Conservation (phyloP, 108 stramenopile genomes). For the Skeletonema grethae region DNA sequence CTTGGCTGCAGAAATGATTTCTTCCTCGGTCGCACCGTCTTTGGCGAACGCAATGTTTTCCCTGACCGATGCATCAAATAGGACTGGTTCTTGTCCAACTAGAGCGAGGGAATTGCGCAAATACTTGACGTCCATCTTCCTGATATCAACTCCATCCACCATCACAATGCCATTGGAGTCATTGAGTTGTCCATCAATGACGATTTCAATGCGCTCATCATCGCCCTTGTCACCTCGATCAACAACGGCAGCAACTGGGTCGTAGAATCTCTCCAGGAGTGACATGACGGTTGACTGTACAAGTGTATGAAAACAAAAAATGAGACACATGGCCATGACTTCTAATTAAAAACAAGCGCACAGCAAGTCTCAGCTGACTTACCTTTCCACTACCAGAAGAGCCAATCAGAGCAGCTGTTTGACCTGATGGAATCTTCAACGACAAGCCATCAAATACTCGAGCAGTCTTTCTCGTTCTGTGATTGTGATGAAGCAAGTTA, state of each 20-base stretch:
- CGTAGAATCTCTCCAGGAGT: slow-evolving; percentile 78
- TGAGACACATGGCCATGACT: too few relatives aligned
- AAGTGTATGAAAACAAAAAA: too few relatives aligned
- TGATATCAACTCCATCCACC: slow-evolving; percentile 30
- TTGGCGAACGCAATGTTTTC: slow-evolving; percentile 73
- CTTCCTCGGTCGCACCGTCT: slow-evolving; percentile 33
- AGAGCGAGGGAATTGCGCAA: slow-evolving; percentile 50
- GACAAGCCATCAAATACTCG: slow-evolving; percentile 59
- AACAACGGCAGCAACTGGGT: slow-evolving; percentile 43
- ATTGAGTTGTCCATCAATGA: slow-evolving; percentile 40
- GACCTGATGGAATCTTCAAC: slow-evolving; percentile 57
- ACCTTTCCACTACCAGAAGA: slow-evolving; percentile 74
- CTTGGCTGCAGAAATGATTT: slow-evolving; percentile 49
- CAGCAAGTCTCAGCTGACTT: too few relatives aligned
- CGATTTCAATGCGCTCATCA: slow-evolving; percentile 32
- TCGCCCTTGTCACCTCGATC: slow-evolving; percentile 16
- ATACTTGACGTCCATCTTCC: slow-evolving; percentile 27
- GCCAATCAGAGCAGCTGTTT: slow-evolving; percentile 70
- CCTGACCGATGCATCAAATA: slow-evolving; percentile 62
- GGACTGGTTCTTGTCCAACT: slow-evolving; percentile 75
- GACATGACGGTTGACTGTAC: slow-evolving; percentile 71
- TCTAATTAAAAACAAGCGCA: slow-evolving; percentile 31
- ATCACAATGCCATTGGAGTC: slow-evolving; percentile 34
- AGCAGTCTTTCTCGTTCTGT: slow-evolving; percentile 61
- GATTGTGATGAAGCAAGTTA: slow-evolving; percentile 18